Evolutionary conservation across 768 basidiomycete species (phyloP), one percentile per base, ranked within the genome.

Genomic region (Rhodosporidiobolus sp.): DNA sequence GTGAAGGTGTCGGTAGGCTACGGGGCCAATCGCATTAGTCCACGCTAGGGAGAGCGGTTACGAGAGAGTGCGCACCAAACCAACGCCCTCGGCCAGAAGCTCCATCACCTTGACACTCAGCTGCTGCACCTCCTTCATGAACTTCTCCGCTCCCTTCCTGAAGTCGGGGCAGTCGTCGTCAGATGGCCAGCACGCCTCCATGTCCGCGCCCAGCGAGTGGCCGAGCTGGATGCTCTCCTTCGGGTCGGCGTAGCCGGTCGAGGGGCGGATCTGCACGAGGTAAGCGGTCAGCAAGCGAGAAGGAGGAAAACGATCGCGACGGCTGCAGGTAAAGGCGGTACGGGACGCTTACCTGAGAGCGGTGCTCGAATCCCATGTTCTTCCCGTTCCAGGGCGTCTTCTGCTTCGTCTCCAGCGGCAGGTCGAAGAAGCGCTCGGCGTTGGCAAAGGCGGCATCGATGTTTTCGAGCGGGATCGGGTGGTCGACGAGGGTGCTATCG

Each of bases 171-270:
- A 60, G 59, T 80, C 76, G 30, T 61, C 61, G 9, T 79, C 75
- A 2, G 48, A 6, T 0, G 79, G 79, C 78, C 79, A 80, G 26
- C 76, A 56, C 26, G 30, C 26, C 5, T 26, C 38, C 52, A 59
- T 57, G 54, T 60, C 77, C 56, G 26, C 74, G 63, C 67, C 68
- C 54, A 30, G 71, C 6, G 68, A 65, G 53, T 79, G 76, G 16
- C 77, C 74, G 34, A 80, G 67, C 64, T 80, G 79, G n/a, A 77
- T 70, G 1, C 60, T 65, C 65, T 80, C 79, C 63, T 78, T 80
- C 48, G 76, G 77, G 56, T 79, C 79, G 19, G 78, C 74, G 30
- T 75, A 75, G 9, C 79, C 79, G 5, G 79, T 80, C 28, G 73
- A 75, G 34, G 79, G 79, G 19, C 79, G 65, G 46, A 79, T 65